Base-by-base conservation (phyloP, 805 yeast genomes). In the Allodekkera sacchari region DNA sequence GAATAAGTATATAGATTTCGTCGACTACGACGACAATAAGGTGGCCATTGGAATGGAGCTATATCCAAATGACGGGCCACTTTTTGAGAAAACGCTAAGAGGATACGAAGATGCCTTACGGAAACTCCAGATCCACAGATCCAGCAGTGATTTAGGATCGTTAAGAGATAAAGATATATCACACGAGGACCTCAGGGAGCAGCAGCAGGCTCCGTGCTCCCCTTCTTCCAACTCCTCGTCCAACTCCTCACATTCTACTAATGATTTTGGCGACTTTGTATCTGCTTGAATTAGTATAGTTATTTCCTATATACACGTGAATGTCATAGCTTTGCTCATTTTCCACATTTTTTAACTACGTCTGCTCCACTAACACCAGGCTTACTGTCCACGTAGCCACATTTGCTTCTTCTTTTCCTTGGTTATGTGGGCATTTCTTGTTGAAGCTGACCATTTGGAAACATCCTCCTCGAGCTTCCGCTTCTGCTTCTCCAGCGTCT, bases 201-300 rank as follows among this genome's bases (percentile, higher is more conserved):
- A n/a, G n/a, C n/a, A n/a, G n/a, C n/a, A n/a, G n/a, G n/a, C n/a
- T n/a, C n/a, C n/a, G n/a, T n/a, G n/a, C n/a, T n/a, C n/a, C n/a
- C n/a, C n/a, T n/a, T n/a, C n/a, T n/a, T n/a, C n/a, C n/a, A n/a
- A n/a, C n/a, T n/a, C n/a, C n/a, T n/a, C n/a, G n/a, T n/a, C n/a
- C n/a, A n/a, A n/a, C n/a, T n/a, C n/a, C n/a, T n/a, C n/a, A n/a
- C n/a, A n/a, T n/a, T n/a, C n/a, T n/a, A n/a, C n/a, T n/a, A n/a
- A n/a, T n/a, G n/a, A n/a, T n/a, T n/a, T n/a, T n/a, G 57, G 57
- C 2, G 56, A 51, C 31, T 51, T 51, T 35, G 50, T 52, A 4
- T 33, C 43, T 25, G 36, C 40, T 22, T 37, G 31, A 24, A 12
- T 18, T n/a, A n/a, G 5, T 25, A 5, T 12, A 13, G 9, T 12